Evolutionary conservation across 2,329 filamentous ascomycete genomes (phyloP), one percentile per base, ranked within the genome.

Genomic region (Ceratocystis variospora): DNA sequence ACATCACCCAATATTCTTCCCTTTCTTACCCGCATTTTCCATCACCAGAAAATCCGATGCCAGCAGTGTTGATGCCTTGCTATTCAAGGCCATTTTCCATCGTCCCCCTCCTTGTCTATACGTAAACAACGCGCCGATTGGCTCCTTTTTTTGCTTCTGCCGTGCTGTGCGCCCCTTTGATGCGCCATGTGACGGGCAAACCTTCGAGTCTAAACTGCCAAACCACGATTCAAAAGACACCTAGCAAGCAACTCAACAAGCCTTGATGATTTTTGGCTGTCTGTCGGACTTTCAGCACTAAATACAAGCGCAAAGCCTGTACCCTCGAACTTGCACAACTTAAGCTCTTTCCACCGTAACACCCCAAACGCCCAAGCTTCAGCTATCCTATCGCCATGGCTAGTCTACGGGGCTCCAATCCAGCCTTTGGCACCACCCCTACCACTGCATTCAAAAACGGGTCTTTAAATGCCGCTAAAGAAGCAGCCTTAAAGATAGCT

Each of bases 361-460:
- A 17, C 17, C 33, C 10, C 28, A 59, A 17, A 19, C 53, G 48
- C 53, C 33, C 22, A 37, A 37, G 33, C 33, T 37, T 37, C 33
- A 37, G 33, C 25, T 17, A 17, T 31, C 4, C 28, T 33, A 33
- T 33, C 17, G 63, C 37, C n/a, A 65, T 65, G 63, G 50, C 31
- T 31, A 65, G 48, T 22, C 63, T 53, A 19, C 37, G 63, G 46
- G 31, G 41, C 53, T 65, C 50, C 19, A 62, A 50, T 55, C 41
- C 57, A 10, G 28, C 64, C 15, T 46, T 57, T 37, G 46, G 55
- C 12, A 59, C 41, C 2, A 25, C 53, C 57, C 64, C 66, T 53
- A 62, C 63, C 10, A 46, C 63, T 8, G 63, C 66, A 17, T 67
- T 67, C 28, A 65, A 65, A 37, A 65, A 67, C 44, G 66, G 66